Conservation (phyloP, 176 grass and related monocot genomes). For the Phyllostachys edulis region DNA sequence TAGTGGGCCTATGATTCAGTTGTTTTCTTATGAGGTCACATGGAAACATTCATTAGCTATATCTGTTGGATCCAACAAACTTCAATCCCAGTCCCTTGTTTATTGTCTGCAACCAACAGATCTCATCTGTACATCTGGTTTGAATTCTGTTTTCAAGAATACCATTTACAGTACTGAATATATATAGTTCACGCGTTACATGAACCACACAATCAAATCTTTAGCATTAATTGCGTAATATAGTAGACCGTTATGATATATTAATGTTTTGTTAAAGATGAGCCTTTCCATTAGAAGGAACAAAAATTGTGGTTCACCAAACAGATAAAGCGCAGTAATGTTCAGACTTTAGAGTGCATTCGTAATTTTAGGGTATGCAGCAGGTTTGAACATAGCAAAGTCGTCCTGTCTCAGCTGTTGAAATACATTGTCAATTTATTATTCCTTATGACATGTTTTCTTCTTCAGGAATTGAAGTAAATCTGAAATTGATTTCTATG, state of each 20-base stretch:
- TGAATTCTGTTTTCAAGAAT: background rate
- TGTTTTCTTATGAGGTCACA: slow-evolving; percentile 39
- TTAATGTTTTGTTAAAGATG: background rate
- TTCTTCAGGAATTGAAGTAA: background rate
- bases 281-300: background rate
- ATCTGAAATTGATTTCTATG: background rate
- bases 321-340: background rate
- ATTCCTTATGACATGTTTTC: background rate
- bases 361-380: background rate
- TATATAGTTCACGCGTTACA: slow-evolving; percentile 10
- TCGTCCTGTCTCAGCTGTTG: background rate
- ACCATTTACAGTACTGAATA: slow-evolving; percentile 24
- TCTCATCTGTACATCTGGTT: background rate
- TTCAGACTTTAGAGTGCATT: slow-evolving; percentile 13
- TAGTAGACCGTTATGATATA: background rate
- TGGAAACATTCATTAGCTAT: slow-evolving; percentile 54
- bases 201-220: slow-evolving; percentile 3
- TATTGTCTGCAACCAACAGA: slow-evolving; percentile 35
- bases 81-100: slow-evolving; percentile 9
- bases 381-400: slow-evolving; percentile 2
- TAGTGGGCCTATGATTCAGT: slow-evolving; percentile 26
- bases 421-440: background rate
- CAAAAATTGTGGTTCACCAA: background rate
- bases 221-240: background rate
- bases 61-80: slow-evolving; percentile 23